Evolutionary conservation across 805 yeast species (phyloP).

Genomic region (Myxozyma neglecta): DNA sequence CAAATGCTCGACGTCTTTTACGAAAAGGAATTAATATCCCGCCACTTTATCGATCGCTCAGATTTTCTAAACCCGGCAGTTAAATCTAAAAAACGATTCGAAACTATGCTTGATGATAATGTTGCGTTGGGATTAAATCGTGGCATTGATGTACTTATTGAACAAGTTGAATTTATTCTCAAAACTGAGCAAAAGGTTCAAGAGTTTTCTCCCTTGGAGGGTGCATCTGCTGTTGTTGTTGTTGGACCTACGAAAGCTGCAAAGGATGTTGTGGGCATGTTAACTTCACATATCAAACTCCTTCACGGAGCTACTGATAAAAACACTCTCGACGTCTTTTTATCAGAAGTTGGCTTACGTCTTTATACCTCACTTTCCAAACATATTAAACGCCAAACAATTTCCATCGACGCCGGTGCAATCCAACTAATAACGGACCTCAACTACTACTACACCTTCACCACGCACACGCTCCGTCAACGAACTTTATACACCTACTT

Average conservation of each 20-base stretch:
- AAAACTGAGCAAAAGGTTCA: slow-evolving; percentile 48
- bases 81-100: slow-evolving; percentile 77
- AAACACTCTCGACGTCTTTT: slow-evolving; percentile 84
- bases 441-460: slow-evolving; percentile 73
- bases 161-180: slow-evolving; percentile 68
- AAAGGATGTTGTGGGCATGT: slow-evolving; percentile 55
- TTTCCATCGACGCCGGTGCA: slow-evolving; percentile 76
- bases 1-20: slow-evolving; percentile 91
- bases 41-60: slow-evolving; percentile 63
- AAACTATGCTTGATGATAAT: slow-evolving; percentile 74
- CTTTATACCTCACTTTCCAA: slow-evolving; percentile 76
- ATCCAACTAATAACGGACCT: slow-evolving; percentile 63
- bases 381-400: slow-evolving; percentile 66
- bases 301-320: slow-evolving; percentile 82
- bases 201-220: slow-evolving; percentile 18
- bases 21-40: slow-evolving; percentile 68
- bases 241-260: slow-evolving; percentile 67
- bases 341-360: slow-evolving; percentile 89
- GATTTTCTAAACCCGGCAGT: slow-evolving; percentile 79
- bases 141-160: slow-evolving; percentile 86
- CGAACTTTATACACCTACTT: slow-evolving; percentile 64
- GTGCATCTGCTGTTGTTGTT: slow-evolving; percentile 28
- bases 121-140: slow-evolving; percentile 91
- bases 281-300: slow-evolving; percentile 70
- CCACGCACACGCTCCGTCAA: slow-evolving; percentile 52